Evolutionary conservation across 2,329 filamentous ascomycete species (phyloP).

Genomic region (Cercospora citrullina): DNA sequence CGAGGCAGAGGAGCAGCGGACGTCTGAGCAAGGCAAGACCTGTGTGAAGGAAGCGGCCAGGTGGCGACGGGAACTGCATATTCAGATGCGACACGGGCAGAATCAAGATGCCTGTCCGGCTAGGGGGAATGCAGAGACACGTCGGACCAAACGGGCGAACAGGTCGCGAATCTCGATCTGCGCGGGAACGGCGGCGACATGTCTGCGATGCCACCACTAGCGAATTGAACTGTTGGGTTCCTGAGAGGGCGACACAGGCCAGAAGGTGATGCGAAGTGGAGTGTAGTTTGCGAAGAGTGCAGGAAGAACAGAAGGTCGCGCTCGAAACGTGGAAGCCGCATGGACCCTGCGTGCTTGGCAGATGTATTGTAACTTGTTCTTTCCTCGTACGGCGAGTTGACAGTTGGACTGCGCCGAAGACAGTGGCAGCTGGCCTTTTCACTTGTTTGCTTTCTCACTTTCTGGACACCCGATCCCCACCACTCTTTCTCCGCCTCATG

Average conservation of each 20-base stretch:
- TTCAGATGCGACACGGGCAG: background rate
- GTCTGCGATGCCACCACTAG: background rate
- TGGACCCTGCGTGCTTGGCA: slow-evolving; percentile 4
- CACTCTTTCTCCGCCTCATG: slow-evolving; percentile 1
- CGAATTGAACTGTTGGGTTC: background rate
- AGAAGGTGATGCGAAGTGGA: background rate
- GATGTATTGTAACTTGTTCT: slow-evolving; percentile 6
- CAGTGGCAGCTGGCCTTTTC: slow-evolving; percentile 2
- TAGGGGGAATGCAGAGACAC: background rate
- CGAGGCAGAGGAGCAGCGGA: background rate
- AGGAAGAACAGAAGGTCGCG: background rate
- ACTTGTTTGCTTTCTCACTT: background rate
- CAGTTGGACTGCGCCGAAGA: slow-evolving; percentile 2
- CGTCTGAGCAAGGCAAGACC: background rate
- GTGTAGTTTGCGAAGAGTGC: background rate
- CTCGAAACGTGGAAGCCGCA: background rate
- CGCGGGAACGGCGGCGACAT: background rate
- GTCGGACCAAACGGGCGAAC: background rate
- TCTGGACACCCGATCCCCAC: background rate
- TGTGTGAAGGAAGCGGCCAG: background rate
- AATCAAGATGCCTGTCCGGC: background rate
- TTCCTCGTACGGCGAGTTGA: slow-evolving; percentile 4
- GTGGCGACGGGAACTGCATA: background rate
- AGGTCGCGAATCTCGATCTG: background rate
- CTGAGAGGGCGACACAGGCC: background rate